A percentile compares a stretch with the other conserved stretches of the same genome.
Conservation (phyloP, 345 rosid genomes). For the Eutrema yunnanense region DNA sequence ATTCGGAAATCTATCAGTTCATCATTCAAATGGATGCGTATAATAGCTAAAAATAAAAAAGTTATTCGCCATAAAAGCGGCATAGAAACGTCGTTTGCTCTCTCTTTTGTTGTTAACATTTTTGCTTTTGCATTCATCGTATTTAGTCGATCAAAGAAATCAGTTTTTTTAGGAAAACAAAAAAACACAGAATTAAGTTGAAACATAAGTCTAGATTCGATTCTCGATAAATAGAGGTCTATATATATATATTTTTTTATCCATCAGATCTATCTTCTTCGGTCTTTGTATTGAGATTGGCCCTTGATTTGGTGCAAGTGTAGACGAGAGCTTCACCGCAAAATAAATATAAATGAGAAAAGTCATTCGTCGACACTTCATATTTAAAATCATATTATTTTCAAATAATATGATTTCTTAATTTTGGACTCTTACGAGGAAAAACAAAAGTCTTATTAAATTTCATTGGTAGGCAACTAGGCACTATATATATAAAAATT, state of each 20-base stretch:
- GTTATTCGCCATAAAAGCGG: not conserved
- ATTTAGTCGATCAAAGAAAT: not conserved
- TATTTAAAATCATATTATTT: too few species aligned
- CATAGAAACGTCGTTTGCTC: not conserved
- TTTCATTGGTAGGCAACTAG: not conserved
- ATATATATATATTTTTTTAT: not conserved
- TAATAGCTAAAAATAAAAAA: not conserved
- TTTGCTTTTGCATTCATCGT: not conserved
- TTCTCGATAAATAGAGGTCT: not conserved
- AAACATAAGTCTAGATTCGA: not conserved
- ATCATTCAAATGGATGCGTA: not conserved
- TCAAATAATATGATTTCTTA: not conserved
- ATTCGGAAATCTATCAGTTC: not conserved
- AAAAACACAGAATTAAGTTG: too few species aligned
- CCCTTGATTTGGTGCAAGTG: constrained; percentile 1
- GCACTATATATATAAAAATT: not conserved
- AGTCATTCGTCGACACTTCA: not conserved
- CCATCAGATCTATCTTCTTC: not conserved
- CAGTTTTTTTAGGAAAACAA: not conserved
- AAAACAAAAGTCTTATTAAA: not conserved
- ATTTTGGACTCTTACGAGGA: not conserved
- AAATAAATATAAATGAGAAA: not conserved
- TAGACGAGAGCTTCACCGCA: not conserved
- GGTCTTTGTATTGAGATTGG: not conserved
- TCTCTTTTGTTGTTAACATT: not conserved